A percentile compares a stretch with the other conserved stretches of the same genome.
phyloP scores from a whole-genome alignment of 805 yeast species.

The Sugiyamaella lignohabitans region DNA sequence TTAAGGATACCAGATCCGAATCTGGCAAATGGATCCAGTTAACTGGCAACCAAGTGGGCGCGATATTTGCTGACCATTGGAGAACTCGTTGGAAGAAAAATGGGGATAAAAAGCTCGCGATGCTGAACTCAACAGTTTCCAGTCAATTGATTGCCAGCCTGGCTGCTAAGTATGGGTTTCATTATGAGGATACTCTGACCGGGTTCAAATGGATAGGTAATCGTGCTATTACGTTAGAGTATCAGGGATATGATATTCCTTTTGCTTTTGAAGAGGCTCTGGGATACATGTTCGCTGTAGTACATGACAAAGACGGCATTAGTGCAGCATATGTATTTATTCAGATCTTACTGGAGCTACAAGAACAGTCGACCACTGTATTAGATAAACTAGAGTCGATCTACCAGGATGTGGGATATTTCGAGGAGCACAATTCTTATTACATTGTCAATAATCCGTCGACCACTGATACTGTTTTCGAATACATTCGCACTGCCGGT shows the following conservation, averaged over 20 bases:
- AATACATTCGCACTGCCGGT: slow-evolving; percentile 38
- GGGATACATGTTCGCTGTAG: slow-evolving; percentile 81
- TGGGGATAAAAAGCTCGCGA: slow-evolving; percentile 35
- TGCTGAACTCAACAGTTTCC: slow-evolving; percentile 87
- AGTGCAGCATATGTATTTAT: slow-evolving; percentile 71
- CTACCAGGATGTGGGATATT: slow-evolving; percentile 65
- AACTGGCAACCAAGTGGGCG: slow-evolving; percentile 89
- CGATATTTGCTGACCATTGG: slow-evolving; percentile 65
- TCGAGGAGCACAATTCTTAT: slow-evolving; percentile 82
- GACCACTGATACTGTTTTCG: slow-evolving; percentile 51
- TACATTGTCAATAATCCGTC: slow-evolving; percentile 55
- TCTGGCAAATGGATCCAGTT: slow-evolving; percentile 62
- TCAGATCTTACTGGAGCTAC: slow-evolving; percentile 57
- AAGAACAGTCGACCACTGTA: slow-evolving; percentile 34
- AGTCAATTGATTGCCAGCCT: slow-evolving; percentile 70
- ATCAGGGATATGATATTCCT: slow-evolving; percentile 61
- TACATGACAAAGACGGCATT: slow-evolving; percentile 91
- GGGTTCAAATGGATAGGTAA: slow-evolving; percentile 99
- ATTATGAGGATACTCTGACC: slow-evolving; percentile 75
- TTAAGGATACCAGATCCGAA: slow-evolving; percentile 38
- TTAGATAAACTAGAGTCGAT: slow-evolving; percentile 51
- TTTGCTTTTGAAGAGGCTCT: slow-evolving; percentile 95
- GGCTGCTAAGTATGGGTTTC: slow-evolving; percentile 56
- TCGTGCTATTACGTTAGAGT: slow-evolving; percentile 65
- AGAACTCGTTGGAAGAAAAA: slow-evolving; percentile 33